phyloP scores from a whole-genome alignment of 495 filamentous ascomycete species.

The Cenococcum geophilum region DNA sequence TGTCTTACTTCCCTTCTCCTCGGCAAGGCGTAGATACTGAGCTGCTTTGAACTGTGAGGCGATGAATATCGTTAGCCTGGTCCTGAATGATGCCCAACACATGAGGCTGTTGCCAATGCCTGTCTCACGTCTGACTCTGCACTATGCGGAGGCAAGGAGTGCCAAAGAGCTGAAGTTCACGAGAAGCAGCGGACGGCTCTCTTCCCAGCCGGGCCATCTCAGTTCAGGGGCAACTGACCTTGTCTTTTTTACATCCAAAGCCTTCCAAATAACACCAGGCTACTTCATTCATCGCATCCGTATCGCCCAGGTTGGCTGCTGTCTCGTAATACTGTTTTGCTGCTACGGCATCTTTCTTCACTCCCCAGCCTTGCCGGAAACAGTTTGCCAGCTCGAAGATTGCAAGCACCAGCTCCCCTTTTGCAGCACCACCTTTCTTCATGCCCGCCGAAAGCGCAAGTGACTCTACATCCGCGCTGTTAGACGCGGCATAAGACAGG shows the following conservation, averaged over 20 bases:
- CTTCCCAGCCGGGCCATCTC: constrained; percentile 2
- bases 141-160: background rate
- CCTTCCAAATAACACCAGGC: constrained; percentile 95
- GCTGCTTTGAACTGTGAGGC: constrained; percentile 69
- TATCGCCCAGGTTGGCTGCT: constrained; percentile 90
- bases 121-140: constrained; percentile 16
- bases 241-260: constrained; percentile 93
- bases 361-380: constrained; percentile 94
- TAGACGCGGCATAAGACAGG: constrained; percentile 82
- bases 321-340: constrained; percentile 95
- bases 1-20: constrained; percentile 79
- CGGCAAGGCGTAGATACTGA: constrained; percentile 88
- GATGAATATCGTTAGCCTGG: constrained; percentile 22
- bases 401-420: constrained; percentile 94
- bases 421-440: constrained; percentile 89
- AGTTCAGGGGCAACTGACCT: constrained; percentile 56
- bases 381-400: constrained; percentile 95
- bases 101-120: constrained; percentile 29
- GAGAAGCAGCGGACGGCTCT: background rate
- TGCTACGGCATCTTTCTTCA: constrained; percentile 78
- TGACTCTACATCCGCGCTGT: constrained; percentile 78
- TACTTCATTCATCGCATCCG: constrained; percentile 95
- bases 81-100: constrained; percentile 34
- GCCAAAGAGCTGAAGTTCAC: constrained; percentile 3
- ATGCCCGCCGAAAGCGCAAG: constrained; percentile 75